Evolutionary conservation across 768 basidiomycete species (phyloP).

Genomic region (Tulasnella calospora): DNA sequence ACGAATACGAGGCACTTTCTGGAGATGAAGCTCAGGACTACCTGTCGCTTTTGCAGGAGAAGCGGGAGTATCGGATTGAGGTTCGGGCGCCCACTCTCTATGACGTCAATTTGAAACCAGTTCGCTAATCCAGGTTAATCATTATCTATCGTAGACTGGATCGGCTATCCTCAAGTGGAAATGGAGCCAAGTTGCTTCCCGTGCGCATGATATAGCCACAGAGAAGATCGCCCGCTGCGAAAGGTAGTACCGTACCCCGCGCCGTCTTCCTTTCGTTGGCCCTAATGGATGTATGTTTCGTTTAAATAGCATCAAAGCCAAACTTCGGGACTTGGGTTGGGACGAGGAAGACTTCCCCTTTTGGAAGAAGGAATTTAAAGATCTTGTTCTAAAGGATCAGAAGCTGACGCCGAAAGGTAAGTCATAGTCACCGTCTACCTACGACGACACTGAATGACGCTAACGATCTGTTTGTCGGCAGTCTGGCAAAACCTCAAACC

Average conservation of each 20-base stretch:
- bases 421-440: neutral
- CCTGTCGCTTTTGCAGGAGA: neutral
- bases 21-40: neutral
- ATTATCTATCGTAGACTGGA: neutral
- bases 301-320: neutral
- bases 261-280: neutral
- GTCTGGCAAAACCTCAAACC: neutral
- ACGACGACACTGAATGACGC: neutral
- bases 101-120: neutral
- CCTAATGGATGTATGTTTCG: too few relatives aligned
- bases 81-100: neutral
- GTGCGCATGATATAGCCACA: neutral
- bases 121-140: neutral
- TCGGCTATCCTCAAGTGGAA: neutral
- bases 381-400: neutral
- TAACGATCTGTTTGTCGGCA: neutral
- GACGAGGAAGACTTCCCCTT: neutral
- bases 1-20: neutral
- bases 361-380: neutral
- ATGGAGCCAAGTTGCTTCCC: neutral
- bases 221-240: neutral
- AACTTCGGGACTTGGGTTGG: neutral
- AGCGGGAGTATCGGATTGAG: neutral
- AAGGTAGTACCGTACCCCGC: neutral
- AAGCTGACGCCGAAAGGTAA: neutral